Evolutionary conservation across 768 basidiomycete species (phyloP), one percentile per base, ranked within the genome.

Genomic region (Rhodotorula kratochvilovae): DNA sequence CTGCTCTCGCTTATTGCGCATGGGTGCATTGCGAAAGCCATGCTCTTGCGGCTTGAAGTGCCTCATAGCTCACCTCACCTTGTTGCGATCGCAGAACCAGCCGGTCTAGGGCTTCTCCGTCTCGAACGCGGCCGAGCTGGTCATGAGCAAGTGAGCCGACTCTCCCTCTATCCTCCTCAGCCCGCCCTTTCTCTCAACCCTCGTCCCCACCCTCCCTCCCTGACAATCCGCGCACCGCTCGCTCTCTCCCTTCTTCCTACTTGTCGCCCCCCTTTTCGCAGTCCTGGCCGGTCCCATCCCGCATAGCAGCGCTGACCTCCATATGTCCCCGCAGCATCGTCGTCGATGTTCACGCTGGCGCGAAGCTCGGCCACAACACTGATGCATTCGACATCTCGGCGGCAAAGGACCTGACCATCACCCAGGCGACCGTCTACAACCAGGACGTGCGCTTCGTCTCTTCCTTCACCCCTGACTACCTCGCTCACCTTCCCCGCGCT

Each of bases 91-190:
- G n/a, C 51, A 57, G 43, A 66, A 66, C 36, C 64, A 46, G 33
- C 64, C 64, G 0, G 64, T 58, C 1, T 56, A 66, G n/a, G 64
- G 43, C 35, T 66, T 66, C 46, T n/a, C 23, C 25, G 46, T 66
- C 46, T 35, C 56, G 13, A 57, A 66, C 56, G 33, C 45, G 7
- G 55, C 64, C 15, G 27, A 29, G 23, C 29, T 66, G 1, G 45
- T 25, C 33, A 58, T 66, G 27, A 17, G 25, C 25, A 43, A 43
- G 45, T 46, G 11, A 12, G 43, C 19, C 43, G n/a, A n/a, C n/a
- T 43, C 11, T 25, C n/a, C n/a, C 33, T 54, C 53, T 25, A 25
- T 8, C 53, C n/a, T 13, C 31, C 7, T 19, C 6, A 6, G 3
- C 33, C 33, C 33, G 21, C 29, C 31, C 36, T 42, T 39, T 33